Evolutionary conservation across 2,329 filamentous ascomycete genomes (phyloP).

Genomic region (Tympanopsis confertula): DNA sequence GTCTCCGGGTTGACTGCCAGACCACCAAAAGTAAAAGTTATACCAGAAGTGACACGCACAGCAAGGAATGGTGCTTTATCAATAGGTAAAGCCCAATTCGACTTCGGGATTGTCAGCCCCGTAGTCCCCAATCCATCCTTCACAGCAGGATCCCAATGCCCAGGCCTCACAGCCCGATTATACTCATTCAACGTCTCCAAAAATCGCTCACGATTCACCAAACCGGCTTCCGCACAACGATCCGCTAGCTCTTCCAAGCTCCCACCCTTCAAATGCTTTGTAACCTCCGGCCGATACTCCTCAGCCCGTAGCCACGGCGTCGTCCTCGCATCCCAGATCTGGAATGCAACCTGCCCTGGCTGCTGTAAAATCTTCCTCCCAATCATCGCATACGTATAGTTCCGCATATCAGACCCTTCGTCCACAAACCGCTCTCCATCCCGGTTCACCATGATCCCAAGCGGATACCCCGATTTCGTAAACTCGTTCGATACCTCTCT

Average conservation of each 20-base stretch:
- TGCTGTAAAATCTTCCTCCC: slow-evolving; percentile 49
- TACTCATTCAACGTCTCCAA: slow-evolving; percentile 39
- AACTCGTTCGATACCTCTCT: slow-evolving; percentile 51
- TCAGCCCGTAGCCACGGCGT: slow-evolving; percentile 42
- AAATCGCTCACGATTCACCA: slow-evolving; percentile 32
- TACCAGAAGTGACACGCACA: slow-evolving; percentile 51
- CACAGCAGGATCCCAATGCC: slow-evolving; percentile 42
- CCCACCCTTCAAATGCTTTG: slow-evolving; percentile 35
- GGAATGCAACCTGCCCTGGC: slow-evolving; percentile 45
- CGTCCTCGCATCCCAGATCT: slow-evolving; percentile 47
- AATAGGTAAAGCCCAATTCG: slow-evolving; percentile 54
- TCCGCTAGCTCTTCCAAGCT: slow-evolving; percentile 43
- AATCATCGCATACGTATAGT: slow-evolving; percentile 59
- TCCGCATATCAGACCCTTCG: slow-evolving; percentile 52
- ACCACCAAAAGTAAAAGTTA: slow-evolving; percentile 61
- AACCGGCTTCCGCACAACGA: slow-evolving; percentile 30
- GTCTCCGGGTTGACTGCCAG: slow-evolving; percentile 42
- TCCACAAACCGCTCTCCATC: slow-evolving; percentile 52
- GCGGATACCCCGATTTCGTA: slow-evolving; percentile 58
- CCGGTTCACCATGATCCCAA: slow-evolving; percentile 53
- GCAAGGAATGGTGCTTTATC: slow-evolving; percentile 46
- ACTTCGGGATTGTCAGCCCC: slow-evolving; percentile 38
- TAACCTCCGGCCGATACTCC: slow-evolving; percentile 49
- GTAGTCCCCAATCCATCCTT: slow-evolving; percentile 49
- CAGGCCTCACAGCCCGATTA: slow-evolving; percentile 36